Base-by-base conservation (phyloP, 1,284 basidiomycete genomes). In the Xanthoconium separans region DNA sequence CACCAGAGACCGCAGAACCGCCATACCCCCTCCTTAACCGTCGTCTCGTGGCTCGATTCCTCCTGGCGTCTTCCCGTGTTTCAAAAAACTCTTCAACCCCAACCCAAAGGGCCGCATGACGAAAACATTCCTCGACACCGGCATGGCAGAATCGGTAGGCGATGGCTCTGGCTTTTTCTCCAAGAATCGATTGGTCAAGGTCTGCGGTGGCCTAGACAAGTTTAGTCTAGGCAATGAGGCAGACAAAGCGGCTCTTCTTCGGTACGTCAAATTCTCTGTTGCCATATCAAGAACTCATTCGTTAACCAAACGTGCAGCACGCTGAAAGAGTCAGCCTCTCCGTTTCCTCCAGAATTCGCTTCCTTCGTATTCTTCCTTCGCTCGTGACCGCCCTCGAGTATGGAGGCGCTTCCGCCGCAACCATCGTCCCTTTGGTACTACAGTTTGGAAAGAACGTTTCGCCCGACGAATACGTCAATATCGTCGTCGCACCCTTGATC, bases 21-120 rank as follows among this genome's bases (percentile, higher is more conserved):
- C 90, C 87, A 3, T 89, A 87, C 65, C 81, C 83, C 86, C 88
- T 1, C 91, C 91, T 9, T 77, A 81, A 22, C 77, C 85, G 20
- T 84, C 88, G 0, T 86, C 86, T 2, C 83, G 90, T 9, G 95
- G 93, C 2, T 69, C 80, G 2, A 91, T 98, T 31, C 96, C 97
- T 0, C 71, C 75, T 3, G 64, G 81, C 0, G 70, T 99, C 2
- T 98, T 96, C 68, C 80, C 87, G 0, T 77, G 84, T 0, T 94
- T 90, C 77, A 95, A 95, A 72, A 87, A 86, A 51, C 84, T 99
- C 53, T 77, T 98, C 7, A 93, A 93, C 57, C 93, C 95, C 0
- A 95, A 90, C 68, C 83, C 91, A 0, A 90, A 87, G 64, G 81
- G 83, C 0, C 83, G 97, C 22, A 75, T 95, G 61, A 82, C 87